Evolutionary conservation across 1,284 basidiomycete species (phyloP).

Genomic region (Termitomyces sp.): DNA sequence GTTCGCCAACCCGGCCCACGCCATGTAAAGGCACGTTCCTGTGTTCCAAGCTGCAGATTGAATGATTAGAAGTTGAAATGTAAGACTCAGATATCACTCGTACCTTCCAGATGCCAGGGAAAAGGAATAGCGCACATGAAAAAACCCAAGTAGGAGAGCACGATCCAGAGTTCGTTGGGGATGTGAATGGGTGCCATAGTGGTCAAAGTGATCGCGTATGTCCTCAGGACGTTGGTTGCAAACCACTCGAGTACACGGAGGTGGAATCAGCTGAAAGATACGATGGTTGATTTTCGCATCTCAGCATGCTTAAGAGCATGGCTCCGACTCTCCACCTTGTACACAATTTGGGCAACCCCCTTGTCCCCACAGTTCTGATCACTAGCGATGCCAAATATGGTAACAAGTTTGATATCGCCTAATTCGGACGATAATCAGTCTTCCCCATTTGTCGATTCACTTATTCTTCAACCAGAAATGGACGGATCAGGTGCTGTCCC

Average conservation of each 20-base stretch:
- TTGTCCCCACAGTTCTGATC: conserved; percentile 22
- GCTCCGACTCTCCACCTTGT: conserved; percentile 26
- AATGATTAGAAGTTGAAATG: background rate
- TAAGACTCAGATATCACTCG: background rate
- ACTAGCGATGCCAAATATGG: conserved; percentile 20
- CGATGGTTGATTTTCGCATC: conserved; percentile 9
- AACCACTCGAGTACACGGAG: conserved; percentile 22
- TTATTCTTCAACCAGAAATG: conserved; percentile 24
- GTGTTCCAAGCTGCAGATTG: conserved; percentile 34
- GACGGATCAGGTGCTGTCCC: conserved; percentile 16
- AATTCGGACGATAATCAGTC: conserved; percentile 14
- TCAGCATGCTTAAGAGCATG: conserved; percentile 29
- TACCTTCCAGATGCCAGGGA: conserved; percentile 23
- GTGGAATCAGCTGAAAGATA: conserved; percentile 27
- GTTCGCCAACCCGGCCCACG: conserved; percentile 53
- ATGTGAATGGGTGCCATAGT: conserved; percentile 19
- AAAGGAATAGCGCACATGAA: conserved; percentile 15
- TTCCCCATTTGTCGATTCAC: conserved; percentile 26
- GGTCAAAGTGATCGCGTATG: background rate
- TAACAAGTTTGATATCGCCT: conserved; percentile 24
- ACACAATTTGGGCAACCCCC: conserved; percentile 29
- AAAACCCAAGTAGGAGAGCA: conserved; percentile 14
- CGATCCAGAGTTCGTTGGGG: conserved; percentile 23
- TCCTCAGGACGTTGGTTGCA: conserved; percentile 10
- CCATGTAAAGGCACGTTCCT: conserved; percentile 62